phyloP scores from a whole-genome alignment of 805 yeast species.

The Nakazawaea sp. region DNA sequence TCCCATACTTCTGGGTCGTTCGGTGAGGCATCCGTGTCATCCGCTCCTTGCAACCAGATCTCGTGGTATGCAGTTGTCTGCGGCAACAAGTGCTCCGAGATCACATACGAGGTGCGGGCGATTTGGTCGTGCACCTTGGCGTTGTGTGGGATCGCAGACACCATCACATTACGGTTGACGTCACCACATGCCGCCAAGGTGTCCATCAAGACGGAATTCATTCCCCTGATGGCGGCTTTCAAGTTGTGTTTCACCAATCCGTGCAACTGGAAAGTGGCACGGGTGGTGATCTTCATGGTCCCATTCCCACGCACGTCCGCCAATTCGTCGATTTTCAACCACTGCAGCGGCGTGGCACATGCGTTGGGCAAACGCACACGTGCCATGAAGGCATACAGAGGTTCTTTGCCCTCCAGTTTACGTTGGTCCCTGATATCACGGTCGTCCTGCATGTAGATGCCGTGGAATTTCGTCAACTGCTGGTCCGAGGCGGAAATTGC shows the following conservation, averaged over 20 bases:
- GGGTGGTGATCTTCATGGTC: conserved; percentile 88
- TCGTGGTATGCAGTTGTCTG: conserved; percentile 94
- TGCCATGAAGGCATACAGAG: conserved; percentile 95
- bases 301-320: conserved; percentile 85
- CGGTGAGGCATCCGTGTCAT: conserved; percentile 55
- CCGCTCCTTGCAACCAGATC: conserved; percentile 89
- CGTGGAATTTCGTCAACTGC: conserved; percentile 95
- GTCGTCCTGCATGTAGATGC: conserved; percentile 97
- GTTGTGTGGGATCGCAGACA: conserved; percentile 82
- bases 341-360: conserved; percentile 77
- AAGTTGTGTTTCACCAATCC: conserved; percentile 88
- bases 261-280: conserved; percentile 95
- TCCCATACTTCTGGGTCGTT: conserved; percentile 62
- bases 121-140: conserved; percentile 77
- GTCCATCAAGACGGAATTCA: conserved; percentile 86
- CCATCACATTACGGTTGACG: conserved; percentile 93
- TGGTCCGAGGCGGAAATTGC: conserved; percentile 87
- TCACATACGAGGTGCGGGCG: conserved; percentile 48
- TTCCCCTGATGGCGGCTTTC: conserved; percentile 87
- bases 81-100: conserved; percentile 83
- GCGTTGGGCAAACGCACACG: conserved; percentile 96
- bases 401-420: conserved; percentile 88
- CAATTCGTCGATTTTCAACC: conserved; percentile 79
- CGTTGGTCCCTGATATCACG: conserved; percentile 93
- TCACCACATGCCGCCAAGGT: conserved; percentile 98